Evolutionary conservation across 352 stramenopile species (phyloP).

Genomic region (Pilasporangium apinafurcum): DNA sequence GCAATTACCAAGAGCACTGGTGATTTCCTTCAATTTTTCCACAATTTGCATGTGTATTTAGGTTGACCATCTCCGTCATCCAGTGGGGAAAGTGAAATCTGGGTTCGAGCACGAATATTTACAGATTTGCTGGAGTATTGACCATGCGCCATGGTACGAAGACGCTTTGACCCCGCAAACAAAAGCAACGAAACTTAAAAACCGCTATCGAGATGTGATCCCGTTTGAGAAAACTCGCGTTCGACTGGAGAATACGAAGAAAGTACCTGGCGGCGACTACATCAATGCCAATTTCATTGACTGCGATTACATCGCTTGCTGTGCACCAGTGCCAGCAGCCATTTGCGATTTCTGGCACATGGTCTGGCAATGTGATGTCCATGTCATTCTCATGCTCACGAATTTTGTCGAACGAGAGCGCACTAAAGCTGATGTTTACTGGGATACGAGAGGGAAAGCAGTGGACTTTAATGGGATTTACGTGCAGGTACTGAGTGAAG

Average conservation of each 20-base stretch:
- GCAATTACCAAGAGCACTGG: too few relatives aligned
- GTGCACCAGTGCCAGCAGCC: constrained; percentile 49
- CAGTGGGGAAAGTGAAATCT: constrained; percentile 14
- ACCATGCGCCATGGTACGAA: constrained; percentile 47
- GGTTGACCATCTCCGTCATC: constrained; percentile 21
- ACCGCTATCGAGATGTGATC: constrained; percentile 73
- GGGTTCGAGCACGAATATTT: constrained; percentile 65
- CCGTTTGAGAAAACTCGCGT: constrained; percentile 71
- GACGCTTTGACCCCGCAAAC: constrained; percentile 51
- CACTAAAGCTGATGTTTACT: constrained; percentile 72
- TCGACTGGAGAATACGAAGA: constrained; percentile 16
- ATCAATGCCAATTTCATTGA: constrained; percentile 74
- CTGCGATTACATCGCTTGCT: constrained; percentile 68
- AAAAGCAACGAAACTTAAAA: constrained; percentile 61
- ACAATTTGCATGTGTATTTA: too few relatives aligned
- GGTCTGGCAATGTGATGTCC: constrained; percentile 68
- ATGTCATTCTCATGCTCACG: constrained; percentile 85
- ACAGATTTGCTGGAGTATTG: constrained; percentile 54
- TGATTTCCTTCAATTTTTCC: too few relatives aligned
- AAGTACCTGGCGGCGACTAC: constrained; percentile 37
- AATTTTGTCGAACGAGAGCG: constrained; percentile 78
- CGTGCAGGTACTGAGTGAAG: constrained; percentile 40
- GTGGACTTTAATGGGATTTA: constrained; percentile 51
- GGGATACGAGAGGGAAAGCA: constrained; percentile 30
- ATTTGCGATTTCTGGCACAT: constrained; percentile 83